Evolutionary conservation across 495 filamentous ascomycete genomes (phyloP).

Genomic region (Trichocladium antarcticum): DNA sequence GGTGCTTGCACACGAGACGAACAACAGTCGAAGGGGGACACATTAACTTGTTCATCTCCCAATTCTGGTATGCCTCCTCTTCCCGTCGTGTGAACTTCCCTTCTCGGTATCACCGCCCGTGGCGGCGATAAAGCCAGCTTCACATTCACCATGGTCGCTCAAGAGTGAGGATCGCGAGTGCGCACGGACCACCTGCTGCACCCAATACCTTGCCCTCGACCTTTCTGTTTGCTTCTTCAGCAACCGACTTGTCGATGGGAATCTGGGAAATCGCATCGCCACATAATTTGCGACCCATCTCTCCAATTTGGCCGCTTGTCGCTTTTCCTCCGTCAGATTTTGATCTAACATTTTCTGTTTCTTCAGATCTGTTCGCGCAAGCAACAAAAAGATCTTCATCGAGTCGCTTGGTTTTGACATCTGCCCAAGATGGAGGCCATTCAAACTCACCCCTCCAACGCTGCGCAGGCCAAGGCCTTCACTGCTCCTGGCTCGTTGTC

Average conservation of each 20-base stretch:
- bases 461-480: conserved; percentile 82
- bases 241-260: neutral
- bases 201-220: no score
- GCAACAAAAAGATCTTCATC: conserved; percentile 5
- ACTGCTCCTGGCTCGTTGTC: conserved; percentile 81
- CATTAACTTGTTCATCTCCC: conserved; percentile 99
- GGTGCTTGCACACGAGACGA: conserved; percentile 19
- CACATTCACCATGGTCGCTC: no score
- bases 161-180: no score
- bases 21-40: conserved; percentile 62
- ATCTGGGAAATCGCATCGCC: neutral
- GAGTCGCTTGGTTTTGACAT: conserved; percentile 11
- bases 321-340: neutral
- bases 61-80: conserved; percentile 52
- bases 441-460: conserved; percentile 78
- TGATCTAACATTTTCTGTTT: conserved; percentile 5
- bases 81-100: conserved; percentile 1
- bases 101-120: neutral
- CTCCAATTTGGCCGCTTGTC: neutral
- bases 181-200: no score
- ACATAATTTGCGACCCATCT: neutral
- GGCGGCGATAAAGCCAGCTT: no score
- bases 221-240: neutral
- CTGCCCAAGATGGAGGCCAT: conserved; percentile 65
- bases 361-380: conserved; percentile 18